Evolutionary conservation across 2,329 filamentous ascomycete species (phyloP).

Genomic region (Colletotrichum sublineola): DNA sequence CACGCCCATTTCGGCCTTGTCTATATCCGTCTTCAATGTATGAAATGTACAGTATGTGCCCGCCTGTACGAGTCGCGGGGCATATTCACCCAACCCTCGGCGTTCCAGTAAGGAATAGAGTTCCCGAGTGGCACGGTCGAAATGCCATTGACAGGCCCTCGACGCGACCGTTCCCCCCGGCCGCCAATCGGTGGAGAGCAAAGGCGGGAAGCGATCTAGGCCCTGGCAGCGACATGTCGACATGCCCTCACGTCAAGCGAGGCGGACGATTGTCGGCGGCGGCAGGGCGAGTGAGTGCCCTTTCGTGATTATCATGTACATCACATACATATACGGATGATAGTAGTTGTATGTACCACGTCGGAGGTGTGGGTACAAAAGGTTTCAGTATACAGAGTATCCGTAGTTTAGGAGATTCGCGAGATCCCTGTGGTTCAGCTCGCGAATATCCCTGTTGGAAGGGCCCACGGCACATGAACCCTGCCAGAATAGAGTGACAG

Average conservation of each 20-base stretch:
- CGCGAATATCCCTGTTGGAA: constrained; percentile 21
- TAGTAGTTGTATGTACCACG: neutral
- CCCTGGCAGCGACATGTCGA: constrained; percentile 7
- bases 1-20: neutral
- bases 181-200: neutral
- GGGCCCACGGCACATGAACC: constrained; percentile 15
- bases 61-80: constrained; percentile 3
- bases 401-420: neutral
- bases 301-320: neutral
- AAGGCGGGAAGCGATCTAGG: constrained; percentile 1
- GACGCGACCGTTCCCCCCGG: neutral
- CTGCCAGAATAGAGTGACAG: neutral
- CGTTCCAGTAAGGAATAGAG: constrained; percentile 8
- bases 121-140: constrained; percentile 20
- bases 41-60: neutral
- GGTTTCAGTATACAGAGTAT: constrained; percentile 3
- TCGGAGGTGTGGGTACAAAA: constrained; percentile 2
- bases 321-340: neutral
- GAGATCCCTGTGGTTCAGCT: constrained; percentile 29
- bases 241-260: constrained; percentile 33
- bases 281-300: constrained; percentile 5
- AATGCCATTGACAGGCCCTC: constrained; percentile 8
- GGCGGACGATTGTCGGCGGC: constrained; percentile 12
- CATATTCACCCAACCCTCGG: neutral
- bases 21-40: neutral